These are phyloP conservation scores for Cladosporium austrohemisphaericum DNA, from an alignment of 2,329 filamentous ascomycete genomes.

Conservation along the genomic window DNA sequence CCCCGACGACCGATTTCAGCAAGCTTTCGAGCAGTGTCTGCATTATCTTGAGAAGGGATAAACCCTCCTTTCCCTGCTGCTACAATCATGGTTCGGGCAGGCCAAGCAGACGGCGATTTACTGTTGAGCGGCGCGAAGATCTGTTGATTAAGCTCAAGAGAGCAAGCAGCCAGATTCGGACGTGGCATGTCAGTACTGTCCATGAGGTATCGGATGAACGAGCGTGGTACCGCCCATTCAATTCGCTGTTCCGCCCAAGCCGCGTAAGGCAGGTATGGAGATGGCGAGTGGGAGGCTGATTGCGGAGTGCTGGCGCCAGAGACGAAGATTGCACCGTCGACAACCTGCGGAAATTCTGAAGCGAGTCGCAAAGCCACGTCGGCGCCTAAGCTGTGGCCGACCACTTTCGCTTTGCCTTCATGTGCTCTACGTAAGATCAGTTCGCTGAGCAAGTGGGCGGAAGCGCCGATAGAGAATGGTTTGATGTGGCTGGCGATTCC, in stretches of 20 bases:
- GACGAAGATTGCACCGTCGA: constrained; percentile 13
- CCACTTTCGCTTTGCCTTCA: constrained; percentile 22
- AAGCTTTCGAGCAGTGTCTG: constrained; percentile 19
- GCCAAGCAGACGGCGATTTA: constrained; percentile 21
- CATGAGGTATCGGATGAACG: constrained; percentile 13
- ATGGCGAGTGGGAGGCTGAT: neutral
- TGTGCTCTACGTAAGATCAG: constrained; percentile 22
- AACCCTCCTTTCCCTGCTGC: constrained; percentile 26
- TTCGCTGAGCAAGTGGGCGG: constrained; percentile 21
- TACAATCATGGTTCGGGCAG: constrained; percentile 25
- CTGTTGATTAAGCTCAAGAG: constrained; percentile 18
- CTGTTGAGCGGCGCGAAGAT: constrained; percentile 13
- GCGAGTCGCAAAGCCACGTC: constrained; percentile 25
- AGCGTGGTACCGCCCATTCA: constrained; percentile 19
- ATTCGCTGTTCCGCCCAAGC: constrained; percentile 20
- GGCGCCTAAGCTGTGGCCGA: constrained; percentile 28
- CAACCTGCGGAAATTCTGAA: constrained; percentile 20
- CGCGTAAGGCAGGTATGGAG: constrained; percentile 15
- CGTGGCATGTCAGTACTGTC: constrained; percentile 22
- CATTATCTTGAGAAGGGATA: constrained; percentile 24
- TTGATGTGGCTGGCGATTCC: constrained; percentile 20
- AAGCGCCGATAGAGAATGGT: constrained; percentile 22
- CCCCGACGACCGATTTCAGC: constrained; percentile 20
- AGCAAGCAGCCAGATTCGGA: constrained; percentile 6
- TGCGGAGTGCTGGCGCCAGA: neutral